Percentiles rank a stretch among this genome's conserved stretches.
These are phyloP conservation scores for Scutellaria galericulata DNA, from an alignment of 257 asterid genomes.

Conservation along the genomic window DNA sequence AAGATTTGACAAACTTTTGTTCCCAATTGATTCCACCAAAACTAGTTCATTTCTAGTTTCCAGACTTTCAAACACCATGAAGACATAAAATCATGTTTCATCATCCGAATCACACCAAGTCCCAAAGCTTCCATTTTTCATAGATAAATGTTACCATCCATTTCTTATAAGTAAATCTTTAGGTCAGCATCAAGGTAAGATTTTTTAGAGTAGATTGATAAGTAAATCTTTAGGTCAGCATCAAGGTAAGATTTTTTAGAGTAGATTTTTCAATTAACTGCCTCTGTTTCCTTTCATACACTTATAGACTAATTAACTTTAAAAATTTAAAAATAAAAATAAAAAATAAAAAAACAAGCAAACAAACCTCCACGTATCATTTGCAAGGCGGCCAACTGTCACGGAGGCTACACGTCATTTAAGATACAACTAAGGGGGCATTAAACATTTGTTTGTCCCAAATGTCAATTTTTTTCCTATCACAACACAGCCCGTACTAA, in stretches of 20 bases:
- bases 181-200: no score
- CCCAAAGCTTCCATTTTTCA: constrained; percentile 1
- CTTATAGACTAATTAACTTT: no score
- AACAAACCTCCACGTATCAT: constrained; percentile 1
- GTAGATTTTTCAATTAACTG: neutral
- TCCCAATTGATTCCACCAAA: no score
- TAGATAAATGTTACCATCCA: neutral
- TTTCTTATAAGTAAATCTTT: no score
- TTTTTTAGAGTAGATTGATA: no score
- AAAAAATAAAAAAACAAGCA: neutral
- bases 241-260: neutral
- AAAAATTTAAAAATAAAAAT: no score
- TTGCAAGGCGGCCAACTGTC: neutral
- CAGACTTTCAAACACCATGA: no score
- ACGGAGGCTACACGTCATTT: neutral
- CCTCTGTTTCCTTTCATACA: no score
- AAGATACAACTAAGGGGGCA: constrained; percentile 12
- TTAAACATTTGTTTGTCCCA: neutral
- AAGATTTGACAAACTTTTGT: no score
- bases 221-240: neutral
- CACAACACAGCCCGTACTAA: neutral
- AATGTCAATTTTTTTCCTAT: neutral
- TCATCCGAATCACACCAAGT: neutral
- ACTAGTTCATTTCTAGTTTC: no score
- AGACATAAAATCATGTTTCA: neutral